These are phyloP conservation scores for Psilocybe mexicana DNA, from an alignment of 1,284 basidiomycete species.

Conservation along the genomic window DNA sequence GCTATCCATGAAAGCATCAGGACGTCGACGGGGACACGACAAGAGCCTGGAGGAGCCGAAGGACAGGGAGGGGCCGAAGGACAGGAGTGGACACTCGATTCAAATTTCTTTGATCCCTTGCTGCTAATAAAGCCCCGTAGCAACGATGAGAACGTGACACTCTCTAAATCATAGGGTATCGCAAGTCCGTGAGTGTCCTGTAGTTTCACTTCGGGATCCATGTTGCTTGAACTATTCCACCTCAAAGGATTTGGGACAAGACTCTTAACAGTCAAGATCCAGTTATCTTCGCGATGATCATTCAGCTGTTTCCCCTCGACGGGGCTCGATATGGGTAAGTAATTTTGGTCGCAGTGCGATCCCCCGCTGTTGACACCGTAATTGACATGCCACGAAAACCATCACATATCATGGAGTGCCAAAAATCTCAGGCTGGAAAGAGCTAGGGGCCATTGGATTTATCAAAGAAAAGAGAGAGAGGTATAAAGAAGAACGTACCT, in stretches of 20 bases:
- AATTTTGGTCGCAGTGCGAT: constrained; percentile 33
- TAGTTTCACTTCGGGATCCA: constrained; percentile 32
- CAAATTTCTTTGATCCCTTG: constrained; percentile 37
- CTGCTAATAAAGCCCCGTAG: constrained; percentile 48
- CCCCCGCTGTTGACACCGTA: constrained; percentile 40
- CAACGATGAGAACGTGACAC: constrained; percentile 49
- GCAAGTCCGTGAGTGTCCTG: neutral
- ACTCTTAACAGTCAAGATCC: constrained; percentile 38
- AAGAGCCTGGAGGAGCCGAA: too few species aligned
- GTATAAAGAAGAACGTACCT: neutral
- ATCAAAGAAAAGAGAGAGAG: neutral
- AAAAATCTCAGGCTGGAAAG: constrained; percentile 28
- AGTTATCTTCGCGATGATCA: constrained; percentile 32
- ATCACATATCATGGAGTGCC: constrained; percentile 26
- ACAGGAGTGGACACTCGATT: constrained; percentile 37
- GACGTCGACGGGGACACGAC: constrained; percentile 26
- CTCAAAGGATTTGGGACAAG: constrained; percentile 25
- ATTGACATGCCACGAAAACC: constrained; percentile 39
- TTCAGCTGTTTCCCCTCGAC: constrained; percentile 38
- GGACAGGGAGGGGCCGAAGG: too few species aligned
- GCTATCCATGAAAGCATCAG: constrained; percentile 38
- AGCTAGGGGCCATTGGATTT: constrained; percentile 16
- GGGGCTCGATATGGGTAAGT: constrained; percentile 48
- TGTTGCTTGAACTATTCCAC: constrained; percentile 31
- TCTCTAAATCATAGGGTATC: constrained; percentile 27